Evolutionary conservation across 108 stramenopile species (phyloP).

Genomic region (Nannochloropsis gaditana): DNA sequence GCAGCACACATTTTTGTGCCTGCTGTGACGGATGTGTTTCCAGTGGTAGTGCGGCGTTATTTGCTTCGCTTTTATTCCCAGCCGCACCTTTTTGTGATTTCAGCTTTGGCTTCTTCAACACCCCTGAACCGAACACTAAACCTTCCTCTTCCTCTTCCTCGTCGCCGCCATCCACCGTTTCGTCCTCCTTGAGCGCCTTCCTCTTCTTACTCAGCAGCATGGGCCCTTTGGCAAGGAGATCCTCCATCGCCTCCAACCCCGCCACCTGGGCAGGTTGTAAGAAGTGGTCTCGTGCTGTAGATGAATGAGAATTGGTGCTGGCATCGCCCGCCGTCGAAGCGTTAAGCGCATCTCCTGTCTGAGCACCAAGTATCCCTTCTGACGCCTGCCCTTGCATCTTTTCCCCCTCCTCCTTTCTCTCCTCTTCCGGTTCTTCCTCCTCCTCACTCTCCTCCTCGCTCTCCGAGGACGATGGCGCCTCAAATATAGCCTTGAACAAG

Average conservation of each 20-base stretch:
- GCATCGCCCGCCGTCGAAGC: background rate
- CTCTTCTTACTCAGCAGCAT: background rate
- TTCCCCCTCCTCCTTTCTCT: background rate
- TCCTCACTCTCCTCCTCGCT: conserved; percentile 2
- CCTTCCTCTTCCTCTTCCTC: conserved; percentile 16
- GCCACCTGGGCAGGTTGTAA: background rate
- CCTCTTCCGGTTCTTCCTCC: background rate
- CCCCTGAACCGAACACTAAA: background rate
- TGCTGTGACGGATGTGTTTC: too few species aligned
- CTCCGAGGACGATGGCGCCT: background rate
- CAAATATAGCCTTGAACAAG: conserved; percentile 10
- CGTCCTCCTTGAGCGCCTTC: background rate
- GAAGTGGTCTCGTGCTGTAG: background rate
- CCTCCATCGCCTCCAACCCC: background rate
- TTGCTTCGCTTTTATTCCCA: too few species aligned
- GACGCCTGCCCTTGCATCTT: background rate
- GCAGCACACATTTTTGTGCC: too few species aligned
- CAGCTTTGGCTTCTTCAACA: background rate
- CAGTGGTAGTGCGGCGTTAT: too few species aligned
- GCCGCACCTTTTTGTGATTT: background rate
- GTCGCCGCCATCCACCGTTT: background rate
- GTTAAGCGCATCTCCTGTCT: background rate
- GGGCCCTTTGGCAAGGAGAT: background rate
- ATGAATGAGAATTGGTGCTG: background rate
- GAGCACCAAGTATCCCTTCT: background rate